These are phyloP conservation scores for Pseudocercospora vitis DNA, from an alignment of 2,329 filamentous ascomycete species.

Conservation along the genomic window DNA sequence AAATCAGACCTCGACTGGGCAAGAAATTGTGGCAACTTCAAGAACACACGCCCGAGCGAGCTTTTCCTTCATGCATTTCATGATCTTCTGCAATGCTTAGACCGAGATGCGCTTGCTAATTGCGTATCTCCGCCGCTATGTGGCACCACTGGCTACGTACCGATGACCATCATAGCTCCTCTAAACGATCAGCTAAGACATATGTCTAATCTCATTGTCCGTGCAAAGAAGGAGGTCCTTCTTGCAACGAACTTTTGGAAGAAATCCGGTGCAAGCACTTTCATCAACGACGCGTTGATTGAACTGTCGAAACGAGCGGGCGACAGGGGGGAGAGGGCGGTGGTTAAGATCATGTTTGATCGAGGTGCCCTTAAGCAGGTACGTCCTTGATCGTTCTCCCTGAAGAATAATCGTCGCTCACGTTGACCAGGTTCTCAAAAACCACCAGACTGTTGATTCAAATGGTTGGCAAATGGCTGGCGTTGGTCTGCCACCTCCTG, in stretches of 20 bases:
- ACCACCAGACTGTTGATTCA: constrained; percentile 61
- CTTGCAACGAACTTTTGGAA: constrained; percentile 77
- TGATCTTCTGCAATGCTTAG: constrained; percentile 60
- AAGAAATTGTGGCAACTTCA: constrained; percentile 66
- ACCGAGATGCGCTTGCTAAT: constrained; percentile 53
- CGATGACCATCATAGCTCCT: constrained; percentile 67
- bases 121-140: constrained; percentile 60
- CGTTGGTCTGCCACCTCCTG: constrained; percentile 60
- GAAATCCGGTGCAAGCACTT: constrained; percentile 63
- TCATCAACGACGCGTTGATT: constrained; percentile 66
- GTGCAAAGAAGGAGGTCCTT: constrained; percentile 70
- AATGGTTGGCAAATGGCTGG: constrained; percentile 56
- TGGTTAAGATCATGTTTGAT: constrained; percentile 76
- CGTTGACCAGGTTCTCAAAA: constrained; percentile 59
- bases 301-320: constrained; percentile 69
- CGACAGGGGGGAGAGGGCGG: constrained; percentile 55
- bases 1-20: constrained; percentile 50
- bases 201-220: constrained; percentile 72
- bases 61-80: constrained; percentile 69
- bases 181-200: constrained; percentile 71
- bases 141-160: constrained; percentile 62
- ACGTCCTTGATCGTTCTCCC: too few species aligned
- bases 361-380: constrained; percentile 64
- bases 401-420: too few species aligned
- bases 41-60: constrained; percentile 60